Percentiles rank a stretch among this genome's conserved stretches.
These are phyloP conservation scores for Solanum pennellii DNA, from an alignment of 257 asterid species.

Conservation along the genomic window DNA sequence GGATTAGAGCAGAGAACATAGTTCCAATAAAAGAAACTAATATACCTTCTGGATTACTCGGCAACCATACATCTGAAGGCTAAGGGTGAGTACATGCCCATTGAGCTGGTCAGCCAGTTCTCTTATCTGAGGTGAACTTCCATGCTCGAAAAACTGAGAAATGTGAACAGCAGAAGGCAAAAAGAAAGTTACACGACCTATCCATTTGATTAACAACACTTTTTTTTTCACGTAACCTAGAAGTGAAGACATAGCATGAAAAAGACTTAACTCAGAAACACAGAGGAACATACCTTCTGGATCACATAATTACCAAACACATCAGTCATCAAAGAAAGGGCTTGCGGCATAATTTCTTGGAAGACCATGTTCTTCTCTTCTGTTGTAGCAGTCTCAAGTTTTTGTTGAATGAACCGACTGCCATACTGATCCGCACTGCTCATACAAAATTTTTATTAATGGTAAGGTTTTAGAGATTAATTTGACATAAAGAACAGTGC, in stretches of 20 bases:
- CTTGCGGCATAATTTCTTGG: conserved; percentile 66
- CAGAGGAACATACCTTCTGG: conserved; percentile 48
- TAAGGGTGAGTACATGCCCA: conserved; percentile 65
- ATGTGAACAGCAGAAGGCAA: not conserved
- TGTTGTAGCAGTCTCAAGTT: conserved; percentile 61
- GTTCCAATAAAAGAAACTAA: not conserved
- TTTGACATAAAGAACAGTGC: not conserved
- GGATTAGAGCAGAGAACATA: not conserved
- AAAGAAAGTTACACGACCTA: not conserved
- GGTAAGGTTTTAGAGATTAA: not conserved
- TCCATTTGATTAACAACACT: not conserved
- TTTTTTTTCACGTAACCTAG: not conserved
- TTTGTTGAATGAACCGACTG: conserved; percentile 81
- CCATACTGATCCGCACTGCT: conserved; percentile 78
- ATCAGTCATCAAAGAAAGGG: conserved; percentile 71
- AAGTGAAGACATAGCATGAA: not conserved
- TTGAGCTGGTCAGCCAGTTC: conserved; percentile 55
- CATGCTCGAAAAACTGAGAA: conserved; percentile 74
- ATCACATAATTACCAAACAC: conserved; percentile 85
- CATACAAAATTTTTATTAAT: not conserved
- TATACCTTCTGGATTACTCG: conserved; percentile 84
- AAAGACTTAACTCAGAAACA: not conserved
- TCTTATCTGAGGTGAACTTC: conserved; percentile 53
- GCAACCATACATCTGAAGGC: conserved; percentile 91
- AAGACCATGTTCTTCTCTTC: conserved; percentile 75